Evolutionary conservation across 202 grass and related monocot species (phyloP), one percentile per base, ranked within the genome.

Genomic region (Eragrostis tef): DNA sequence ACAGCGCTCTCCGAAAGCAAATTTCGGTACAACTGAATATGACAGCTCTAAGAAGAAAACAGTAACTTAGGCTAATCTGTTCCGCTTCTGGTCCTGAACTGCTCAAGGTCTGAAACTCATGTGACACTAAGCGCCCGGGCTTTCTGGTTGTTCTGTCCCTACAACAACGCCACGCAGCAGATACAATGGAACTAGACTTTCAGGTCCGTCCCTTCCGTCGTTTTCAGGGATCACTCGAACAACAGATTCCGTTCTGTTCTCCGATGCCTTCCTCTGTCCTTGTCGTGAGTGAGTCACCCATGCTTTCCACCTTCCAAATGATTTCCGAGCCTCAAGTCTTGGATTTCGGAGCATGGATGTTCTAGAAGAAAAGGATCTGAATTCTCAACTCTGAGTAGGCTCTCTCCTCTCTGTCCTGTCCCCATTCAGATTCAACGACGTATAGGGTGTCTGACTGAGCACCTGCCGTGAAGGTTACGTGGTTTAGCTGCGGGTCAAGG

Each of bases 141-240:
- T 26, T 67, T 29, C 25, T 46, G 67, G 54, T 53, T 42, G n/a
- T n/a, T n/a, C n/a, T 39, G 59, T 84, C 83, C 83, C 83, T 71
- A 85, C 73, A n/a, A 50, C 52, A 43, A 9, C 66, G 20, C 20
- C 21, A 34, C 66, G 19, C 64, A 24, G 79, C 67, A 61, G 42
- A 24, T 79, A 24, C 60, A 74, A 22, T 45, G 87, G 42, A 78
- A 78, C 79, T 86, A 73, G 60, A 50, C 67, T 78, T 67, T 60
- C 50, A 1, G 45, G 87, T 58, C 60, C 78, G 62, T 81, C 29
- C 63, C 26, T 43, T 51, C 77, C 58, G 72, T 89, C 87, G 41
- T 66, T 73, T 75, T 89, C 82, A 66, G 5, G 43, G 69, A 20
- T 59, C 26, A 48, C 73, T 6, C 16, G 7, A 29, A 52, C 63